Conservation (phyloP, 2,329 filamentous ascomycete species). For the Bisporella sp. region DNA sequence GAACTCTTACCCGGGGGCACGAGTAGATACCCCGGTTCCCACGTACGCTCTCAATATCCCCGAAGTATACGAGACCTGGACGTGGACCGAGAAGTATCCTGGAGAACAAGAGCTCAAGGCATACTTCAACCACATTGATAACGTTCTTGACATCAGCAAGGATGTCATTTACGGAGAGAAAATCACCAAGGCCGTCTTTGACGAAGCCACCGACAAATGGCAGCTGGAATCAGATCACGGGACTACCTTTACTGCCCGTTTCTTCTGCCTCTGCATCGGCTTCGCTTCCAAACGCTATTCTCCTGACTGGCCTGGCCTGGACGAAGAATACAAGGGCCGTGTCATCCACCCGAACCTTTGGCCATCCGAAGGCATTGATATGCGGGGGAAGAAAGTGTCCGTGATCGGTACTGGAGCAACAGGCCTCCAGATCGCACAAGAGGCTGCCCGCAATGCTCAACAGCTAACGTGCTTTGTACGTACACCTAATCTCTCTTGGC, state of each 20-base stretch:
- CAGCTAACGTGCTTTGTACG: slow-evolving; percentile 56
- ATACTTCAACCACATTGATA: slow-evolving; percentile 55
- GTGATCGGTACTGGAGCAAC: slow-evolving; percentile 51
- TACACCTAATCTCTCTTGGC: slow-evolving; percentile 50
- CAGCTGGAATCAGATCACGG: slow-evolving; percentile 10
- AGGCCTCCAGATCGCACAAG: slow-evolving; percentile 51
- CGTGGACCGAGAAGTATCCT: slow-evolving; percentile 47
- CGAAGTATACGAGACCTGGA: slow-evolving; percentile 48
- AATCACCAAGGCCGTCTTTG: slow-evolving; percentile 9
- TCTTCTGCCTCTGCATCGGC: slow-evolving; percentile 15
- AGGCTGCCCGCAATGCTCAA: slow-evolving; percentile 44
- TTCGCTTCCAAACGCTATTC: slow-evolving; percentile 56
- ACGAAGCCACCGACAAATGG: slow-evolving; percentile 8
- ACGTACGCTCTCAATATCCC: slow-evolving; percentile 33
- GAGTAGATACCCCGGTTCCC: slow-evolving; percentile 15
- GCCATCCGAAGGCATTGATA: slow-evolving; percentile 42
- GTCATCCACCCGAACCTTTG: slow-evolving; percentile 49
- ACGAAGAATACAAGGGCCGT: slow-evolving; percentile 41
- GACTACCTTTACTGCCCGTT: slow-evolving; percentile 6
- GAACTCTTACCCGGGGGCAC: slow-evolving; percentile 19
- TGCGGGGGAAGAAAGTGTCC: slow-evolving; percentile 46
- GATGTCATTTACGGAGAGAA: slow-evolving; percentile 9
- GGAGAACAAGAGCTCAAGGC: slow-evolving; percentile 42
- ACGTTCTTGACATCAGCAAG: slow-evolving; percentile 46
- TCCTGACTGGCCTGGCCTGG: slow-evolving; percentile 44